phyloP scores from a whole-genome alignment of 2,329 filamentous ascomycete species.

The Rhynchosporium secalis region DNA sequence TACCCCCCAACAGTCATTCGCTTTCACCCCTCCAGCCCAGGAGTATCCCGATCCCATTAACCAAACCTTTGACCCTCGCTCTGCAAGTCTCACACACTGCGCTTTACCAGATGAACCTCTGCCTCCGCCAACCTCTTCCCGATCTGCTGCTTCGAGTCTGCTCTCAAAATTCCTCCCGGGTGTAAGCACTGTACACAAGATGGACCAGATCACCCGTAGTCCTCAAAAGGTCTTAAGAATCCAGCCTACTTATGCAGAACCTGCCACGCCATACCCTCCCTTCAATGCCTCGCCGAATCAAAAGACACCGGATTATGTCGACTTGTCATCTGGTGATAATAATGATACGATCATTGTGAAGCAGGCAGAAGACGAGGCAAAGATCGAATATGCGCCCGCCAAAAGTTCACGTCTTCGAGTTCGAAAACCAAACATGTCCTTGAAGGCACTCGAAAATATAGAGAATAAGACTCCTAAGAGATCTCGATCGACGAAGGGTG shows the following conservation, averaged over 20 bases:
- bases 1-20: not conserved
- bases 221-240: conserved; percentile 2
- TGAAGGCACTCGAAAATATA: conserved; percentile 33
- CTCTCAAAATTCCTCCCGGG: conserved; percentile 36
- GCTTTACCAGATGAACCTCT: not conserved
- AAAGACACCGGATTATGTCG: conserved; percentile 11
- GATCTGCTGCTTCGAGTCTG: conserved; percentile 32
- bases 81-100: not conserved
- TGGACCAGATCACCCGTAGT: conserved; percentile 25
- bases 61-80: not conserved
- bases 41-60: not conserved
- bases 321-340: conserved; percentile 16
- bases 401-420: conserved; percentile 23
- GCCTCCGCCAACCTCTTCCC: conserved; percentile 9
- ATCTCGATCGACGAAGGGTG: conserved; percentile 18
- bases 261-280: conserved; percentile 16
- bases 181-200: conserved; percentile 35
- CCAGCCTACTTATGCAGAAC: conserved; percentile 21
- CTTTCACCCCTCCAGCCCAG: not conserved
- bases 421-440: conserved; percentile 30
- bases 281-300: conserved; percentile 18
- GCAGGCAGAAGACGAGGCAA: conserved; percentile 11
- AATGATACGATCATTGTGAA: conserved; percentile 15
- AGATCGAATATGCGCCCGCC: conserved; percentile 26
- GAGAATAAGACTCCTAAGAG: conserved; percentile 6